Percentiles rank a stretch among this genome's conserved stretches.
phyloP scores from a whole-genome alignment of 2,329 filamentous ascomycete species.

The Cladosporium velox region DNA sequence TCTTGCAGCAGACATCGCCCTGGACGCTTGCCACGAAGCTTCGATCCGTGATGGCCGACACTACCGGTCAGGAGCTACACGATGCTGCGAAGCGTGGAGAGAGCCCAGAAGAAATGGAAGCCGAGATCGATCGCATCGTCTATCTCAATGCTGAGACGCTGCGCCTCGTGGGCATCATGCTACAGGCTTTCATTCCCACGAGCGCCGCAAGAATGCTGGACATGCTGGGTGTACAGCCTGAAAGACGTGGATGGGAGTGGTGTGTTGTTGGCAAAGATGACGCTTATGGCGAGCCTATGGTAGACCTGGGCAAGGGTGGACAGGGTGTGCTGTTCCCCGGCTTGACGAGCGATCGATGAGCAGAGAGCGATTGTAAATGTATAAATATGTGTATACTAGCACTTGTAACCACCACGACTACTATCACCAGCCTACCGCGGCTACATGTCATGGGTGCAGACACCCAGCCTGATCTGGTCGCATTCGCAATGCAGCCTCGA shows the following conservation, averaged over 20 bases:
- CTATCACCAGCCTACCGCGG: background rate
- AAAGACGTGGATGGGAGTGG: constrained; percentile 63
- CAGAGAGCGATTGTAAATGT: background rate
- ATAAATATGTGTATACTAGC: background rate
- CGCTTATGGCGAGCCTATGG: constrained; percentile 62
- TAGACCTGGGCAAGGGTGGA: constrained; percentile 45
- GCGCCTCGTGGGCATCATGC: constrained; percentile 76
- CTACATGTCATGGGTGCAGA: background rate
- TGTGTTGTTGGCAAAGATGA: constrained; percentile 66
- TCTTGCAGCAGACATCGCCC: constrained; percentile 65
- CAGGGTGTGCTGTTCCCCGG: constrained; percentile 56
- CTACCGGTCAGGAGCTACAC: constrained; percentile 35
- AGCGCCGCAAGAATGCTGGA: constrained; percentile 75
- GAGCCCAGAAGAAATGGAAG: constrained; percentile 36
- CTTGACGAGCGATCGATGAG: constrained; percentile 33
- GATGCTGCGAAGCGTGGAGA: constrained; percentile 24
- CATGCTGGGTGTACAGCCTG: constrained; percentile 68
- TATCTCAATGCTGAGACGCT: constrained; percentile 74
- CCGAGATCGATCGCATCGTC: constrained; percentile 60
- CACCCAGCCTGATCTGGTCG: background rate
- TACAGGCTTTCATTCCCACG: constrained; percentile 87
- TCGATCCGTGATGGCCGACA: constrained; percentile 29
- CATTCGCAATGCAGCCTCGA: background rate
- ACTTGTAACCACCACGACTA: background rate
- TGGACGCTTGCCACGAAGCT: constrained; percentile 61